A percentile compares a stretch with the other conserved stretches of the same genome.
Evolutionary conservation across 768 basidiomycete genomes (phyloP).

Genomic region (Pleurotus tuoliensis): DNA sequence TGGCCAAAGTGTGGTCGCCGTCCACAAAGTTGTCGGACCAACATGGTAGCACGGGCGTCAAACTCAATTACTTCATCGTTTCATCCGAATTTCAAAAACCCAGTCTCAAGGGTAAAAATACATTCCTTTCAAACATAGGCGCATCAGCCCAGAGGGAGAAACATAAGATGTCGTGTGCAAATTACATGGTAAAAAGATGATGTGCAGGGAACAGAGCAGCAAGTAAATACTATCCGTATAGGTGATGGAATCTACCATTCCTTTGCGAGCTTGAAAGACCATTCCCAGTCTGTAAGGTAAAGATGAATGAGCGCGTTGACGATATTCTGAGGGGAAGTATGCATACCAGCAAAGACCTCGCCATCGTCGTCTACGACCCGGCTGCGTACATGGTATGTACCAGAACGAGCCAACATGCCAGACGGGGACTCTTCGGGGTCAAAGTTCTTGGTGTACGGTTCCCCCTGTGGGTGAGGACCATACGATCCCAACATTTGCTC

Average conservation of each 20-base stretch:
- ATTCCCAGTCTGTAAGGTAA: constrained; percentile 62
- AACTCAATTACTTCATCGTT: neutral
- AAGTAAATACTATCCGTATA: constrained; percentile 9
- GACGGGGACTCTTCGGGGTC: constrained; percentile 68
- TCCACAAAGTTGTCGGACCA: constrained; percentile 6
- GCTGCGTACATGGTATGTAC: constrained; percentile 73
- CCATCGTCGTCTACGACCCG: constrained; percentile 88
- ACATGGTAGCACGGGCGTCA: constrained; percentile 1
- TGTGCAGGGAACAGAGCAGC: constrained; percentile 11
- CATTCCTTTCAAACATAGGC: neutral
- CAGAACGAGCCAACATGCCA: constrained; percentile 81
- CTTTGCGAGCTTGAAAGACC: constrained; percentile 89
- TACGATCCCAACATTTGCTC: constrained; percentile 96
- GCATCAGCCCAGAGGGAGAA: neutral
- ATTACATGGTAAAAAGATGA: constrained; percentile 14
- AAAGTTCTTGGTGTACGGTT: constrained; percentile 73
- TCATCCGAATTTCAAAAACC: neutral
- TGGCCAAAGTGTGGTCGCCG: neutral
- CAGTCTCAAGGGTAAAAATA: neutral
- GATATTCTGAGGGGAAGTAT: neutral
- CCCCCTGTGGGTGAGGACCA: constrained; percentile 63
- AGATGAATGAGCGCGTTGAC: neutral
- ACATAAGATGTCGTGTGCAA: constrained; percentile 11
- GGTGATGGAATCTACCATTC: constrained; percentile 62
- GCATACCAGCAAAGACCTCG: constrained; percentile 71